Evolutionary conservation across 2,329 filamentous ascomycete genomes (phyloP).

Genomic region (Berkeleyomyces basicola): DNA sequence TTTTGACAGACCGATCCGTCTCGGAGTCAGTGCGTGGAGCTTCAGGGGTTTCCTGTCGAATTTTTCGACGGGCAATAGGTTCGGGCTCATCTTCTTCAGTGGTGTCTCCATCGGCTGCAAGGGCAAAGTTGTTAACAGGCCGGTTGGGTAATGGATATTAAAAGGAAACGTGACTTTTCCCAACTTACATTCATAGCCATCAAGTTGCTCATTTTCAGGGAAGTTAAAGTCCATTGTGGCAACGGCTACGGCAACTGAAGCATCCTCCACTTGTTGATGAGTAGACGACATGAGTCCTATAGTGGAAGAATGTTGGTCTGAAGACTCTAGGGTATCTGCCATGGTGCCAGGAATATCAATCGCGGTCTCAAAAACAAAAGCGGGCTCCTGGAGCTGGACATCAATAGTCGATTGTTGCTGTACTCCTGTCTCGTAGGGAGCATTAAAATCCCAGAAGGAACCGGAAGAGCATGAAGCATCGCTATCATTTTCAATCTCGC

Average conservation of each 20-base stretch:
- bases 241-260: background rate
- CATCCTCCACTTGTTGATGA: background rate
- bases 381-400: background rate
- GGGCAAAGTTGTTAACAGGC: background rate
- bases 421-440: constrained; percentile 27
- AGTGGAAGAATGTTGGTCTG: constrained; percentile 17
- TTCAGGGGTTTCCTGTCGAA: constrained; percentile 25
- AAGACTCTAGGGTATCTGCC: constrained; percentile 17
- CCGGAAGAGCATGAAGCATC: constrained; percentile 39
- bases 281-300: background rate
- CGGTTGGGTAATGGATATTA: constrained; percentile 8
- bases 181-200: constrained; percentile 39
- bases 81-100: constrained; percentile 43
- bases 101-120: constrained; percentile 41
- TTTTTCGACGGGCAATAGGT: constrained; percentile 32
- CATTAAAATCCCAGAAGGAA: constrained; percentile 46
- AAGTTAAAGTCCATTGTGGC: constrained; percentile 20
- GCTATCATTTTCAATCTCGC: constrained; percentile 55
- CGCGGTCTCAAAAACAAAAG: constrained; percentile 21
- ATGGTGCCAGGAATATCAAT: constrained; percentile 24
- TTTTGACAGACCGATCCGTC: constrained; percentile 14
- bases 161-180: background rate
- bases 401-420: constrained; percentile 26
- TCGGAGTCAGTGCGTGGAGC: constrained; percentile 35
- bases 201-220: constrained; percentile 27